A percentile compares a stretch with the other conserved stretches of the same genome.
Evolutionary conservation across 805 yeast species (phyloP).

Genomic region (Yarrowia yakushimensis): DNA sequence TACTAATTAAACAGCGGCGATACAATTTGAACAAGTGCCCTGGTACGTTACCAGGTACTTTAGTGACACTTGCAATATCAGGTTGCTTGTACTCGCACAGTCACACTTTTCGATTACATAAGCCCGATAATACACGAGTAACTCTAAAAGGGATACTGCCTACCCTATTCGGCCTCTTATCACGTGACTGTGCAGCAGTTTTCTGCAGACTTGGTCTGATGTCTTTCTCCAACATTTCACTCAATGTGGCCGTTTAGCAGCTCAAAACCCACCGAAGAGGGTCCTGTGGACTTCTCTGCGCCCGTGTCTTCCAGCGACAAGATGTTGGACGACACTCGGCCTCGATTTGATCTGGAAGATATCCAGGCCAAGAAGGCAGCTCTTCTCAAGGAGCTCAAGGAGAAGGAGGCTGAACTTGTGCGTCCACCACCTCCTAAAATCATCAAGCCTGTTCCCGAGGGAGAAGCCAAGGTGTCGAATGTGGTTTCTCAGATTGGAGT

Average conservation of each 20-base stretch:
- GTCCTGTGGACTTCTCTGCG: constrained; percentile 12
- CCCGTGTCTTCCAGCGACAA: neutral
- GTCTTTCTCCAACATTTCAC: too few species aligned
- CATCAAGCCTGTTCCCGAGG: constrained; percentile 21
- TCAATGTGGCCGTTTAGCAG: constrained; percentile 17
- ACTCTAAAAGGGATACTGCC: neutral
- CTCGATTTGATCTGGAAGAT: constrained; percentile 20
- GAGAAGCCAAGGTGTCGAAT: constrained; percentile 11
- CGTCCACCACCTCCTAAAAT: constrained; percentile 13
- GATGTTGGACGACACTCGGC: neutral
- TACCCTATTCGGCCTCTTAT: neutral
- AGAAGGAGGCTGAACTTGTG: constrained; percentile 14
- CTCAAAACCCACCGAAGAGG: neutral
- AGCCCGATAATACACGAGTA: too few species aligned
- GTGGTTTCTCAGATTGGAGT: constrained; percentile 27
- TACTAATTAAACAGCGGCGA: too few species aligned
- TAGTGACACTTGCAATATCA: too few species aligned
- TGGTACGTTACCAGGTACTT: too few species aligned
- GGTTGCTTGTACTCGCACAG: too few species aligned
- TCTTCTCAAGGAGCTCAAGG: constrained; percentile 18
- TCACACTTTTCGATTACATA: too few species aligned
- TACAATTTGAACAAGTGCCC: too few species aligned
- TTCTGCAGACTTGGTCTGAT: neutral
- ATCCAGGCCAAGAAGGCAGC: constrained; percentile 19
- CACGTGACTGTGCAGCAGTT: constrained; percentile 2